phyloP scores from a whole-genome alignment of 495 filamentous ascomycete genomes.

The Xylaria scruposa region DNA sequence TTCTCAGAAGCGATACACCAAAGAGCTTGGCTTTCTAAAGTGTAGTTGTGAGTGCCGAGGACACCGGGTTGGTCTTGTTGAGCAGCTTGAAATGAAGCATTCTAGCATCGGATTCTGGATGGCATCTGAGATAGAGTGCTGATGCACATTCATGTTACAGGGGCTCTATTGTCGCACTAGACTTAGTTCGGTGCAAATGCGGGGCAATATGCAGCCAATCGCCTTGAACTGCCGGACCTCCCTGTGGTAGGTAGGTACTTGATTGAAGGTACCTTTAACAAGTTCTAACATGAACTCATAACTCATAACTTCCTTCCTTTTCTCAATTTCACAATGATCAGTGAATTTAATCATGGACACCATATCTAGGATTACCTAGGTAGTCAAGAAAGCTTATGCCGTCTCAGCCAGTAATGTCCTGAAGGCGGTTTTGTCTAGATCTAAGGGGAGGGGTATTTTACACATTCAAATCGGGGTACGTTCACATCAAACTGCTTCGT shows the following conservation, averaged over 20 bases:
- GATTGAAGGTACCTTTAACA: too few species aligned
- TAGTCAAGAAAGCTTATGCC: neutral
- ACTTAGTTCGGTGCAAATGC: neutral
- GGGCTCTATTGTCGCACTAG: slow-evolving; percentile 13
- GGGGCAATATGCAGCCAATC: slow-evolving; percentile 16
- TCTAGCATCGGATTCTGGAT: neutral
- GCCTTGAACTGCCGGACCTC: neutral
- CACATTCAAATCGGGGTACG: neutral
- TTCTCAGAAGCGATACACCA: neutral
- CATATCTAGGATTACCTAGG: neutral
- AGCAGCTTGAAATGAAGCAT: slow-evolving; percentile 18
- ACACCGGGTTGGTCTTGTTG: neutral
- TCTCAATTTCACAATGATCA: neutral
- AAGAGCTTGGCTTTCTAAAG: neutral
- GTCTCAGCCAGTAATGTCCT: neutral
- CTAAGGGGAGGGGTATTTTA: neutral
- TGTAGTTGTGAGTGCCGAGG: slow-evolving; percentile 1
- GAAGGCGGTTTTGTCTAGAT: neutral
- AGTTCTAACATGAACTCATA: neutral
- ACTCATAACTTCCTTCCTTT: neutral
- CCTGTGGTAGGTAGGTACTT: neutral
- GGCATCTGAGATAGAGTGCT: neutral
- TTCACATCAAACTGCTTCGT: slow-evolving; percentile 86
- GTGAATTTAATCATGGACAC: neutral
- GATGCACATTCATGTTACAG: slow-evolving; percentile 1